phyloP scores from a whole-genome alignment of 192 early-diverging fungal genomes.

The Backusella tuberculispora region DNA sequence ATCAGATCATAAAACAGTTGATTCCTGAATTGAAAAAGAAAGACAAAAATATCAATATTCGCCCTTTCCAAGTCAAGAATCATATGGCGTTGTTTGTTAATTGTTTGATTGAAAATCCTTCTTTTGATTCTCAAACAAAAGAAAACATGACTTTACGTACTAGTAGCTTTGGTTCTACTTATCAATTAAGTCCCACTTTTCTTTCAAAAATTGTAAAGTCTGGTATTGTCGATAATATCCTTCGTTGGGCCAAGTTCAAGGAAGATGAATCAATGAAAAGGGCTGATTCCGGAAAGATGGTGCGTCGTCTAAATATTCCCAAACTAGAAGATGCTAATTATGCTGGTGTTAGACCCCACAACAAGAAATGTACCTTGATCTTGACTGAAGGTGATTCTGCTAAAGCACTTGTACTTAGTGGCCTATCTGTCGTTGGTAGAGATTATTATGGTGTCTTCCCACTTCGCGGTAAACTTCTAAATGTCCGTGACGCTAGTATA shows the following conservation, averaged over 20 bases:
- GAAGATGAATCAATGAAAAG: conserved; percentile 79
- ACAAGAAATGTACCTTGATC: conserved; percentile 88
- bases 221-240: conserved; percentile 82
- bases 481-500: conserved; percentile 87
- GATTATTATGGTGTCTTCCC: conserved; percentile 95
- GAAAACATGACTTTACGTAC: conserved; percentile 86
- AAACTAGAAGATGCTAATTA: conserved; percentile 96
- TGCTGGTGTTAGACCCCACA: conserved; percentile 73
- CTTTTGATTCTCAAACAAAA: conserved; percentile 98
- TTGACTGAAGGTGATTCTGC: conserved; percentile 98
- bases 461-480: conserved; percentile 94
- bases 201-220: conserved; percentile 81
- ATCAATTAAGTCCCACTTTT: conserved; percentile 75
- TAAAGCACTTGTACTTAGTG: conserved; percentile 86
- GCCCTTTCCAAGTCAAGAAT: conserved; percentile 83
- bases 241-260: conserved; percentile 67
- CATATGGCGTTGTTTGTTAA: conserved; percentile 97
- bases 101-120: conserved; percentile 89
- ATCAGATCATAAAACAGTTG: conserved; percentile 78
- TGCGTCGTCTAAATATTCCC: conserved; percentile 67
- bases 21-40: conserved; percentile 75
- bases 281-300: conserved; percentile 73
- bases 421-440: conserved; percentile 85
- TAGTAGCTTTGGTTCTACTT: conserved; percentile 82
- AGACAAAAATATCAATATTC: conserved; percentile 68